Evolutionary conservation across 176 grass and related monocot species (phyloP), one percentile per base, ranked within the genome.

Genomic region (Bothriochloa decipiens): DNA sequence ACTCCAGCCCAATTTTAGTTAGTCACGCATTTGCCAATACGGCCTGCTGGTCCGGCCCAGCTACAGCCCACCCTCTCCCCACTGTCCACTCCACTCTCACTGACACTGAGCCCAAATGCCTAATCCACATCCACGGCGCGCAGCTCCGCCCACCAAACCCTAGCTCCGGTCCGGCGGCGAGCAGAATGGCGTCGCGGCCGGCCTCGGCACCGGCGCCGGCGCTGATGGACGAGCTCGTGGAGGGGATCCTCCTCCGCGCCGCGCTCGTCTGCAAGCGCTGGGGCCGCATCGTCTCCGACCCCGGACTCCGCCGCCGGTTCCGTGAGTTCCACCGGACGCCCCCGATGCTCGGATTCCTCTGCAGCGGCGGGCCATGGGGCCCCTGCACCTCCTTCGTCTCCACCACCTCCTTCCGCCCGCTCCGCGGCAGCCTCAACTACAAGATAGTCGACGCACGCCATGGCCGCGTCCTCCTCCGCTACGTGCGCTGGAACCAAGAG

Each of bases 381-480:
- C 3, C 12, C 46, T 14, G 46, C 4, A 49, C 68, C 18, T 1
- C 11, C 11, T 71, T 71, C 39, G 11, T 71, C 10, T 10, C 68
- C 9, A 43, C 68, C 39, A 6, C 39, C 37, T n/a, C 68, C 39
- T 10, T 37, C 3, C 10, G 29, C 17, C 39, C 22, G 22, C 3
- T 22, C 22, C 68, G 1, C 10, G 29, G 8, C 39, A 10, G 11
- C 9, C 20, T 11, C 20, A 43, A 23, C 36, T 41, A 0, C 2
- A 37, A 0, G 3, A 1, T 16, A 1, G 22, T 69, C 8, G 35
- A 69, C 35, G 66, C 66, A 0, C 84, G 67, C 20, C 84, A 86
- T 1, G 84, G 83, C 18, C 83, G 67, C 5, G 53, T 86, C 84
- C 75, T 85, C 0, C 46, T 49, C 46, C 46, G 15, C 46, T 12